phyloP scores from a whole-genome alignment of 2,329 filamentous ascomycete genomes.

The Didymella pinodella region DNA sequence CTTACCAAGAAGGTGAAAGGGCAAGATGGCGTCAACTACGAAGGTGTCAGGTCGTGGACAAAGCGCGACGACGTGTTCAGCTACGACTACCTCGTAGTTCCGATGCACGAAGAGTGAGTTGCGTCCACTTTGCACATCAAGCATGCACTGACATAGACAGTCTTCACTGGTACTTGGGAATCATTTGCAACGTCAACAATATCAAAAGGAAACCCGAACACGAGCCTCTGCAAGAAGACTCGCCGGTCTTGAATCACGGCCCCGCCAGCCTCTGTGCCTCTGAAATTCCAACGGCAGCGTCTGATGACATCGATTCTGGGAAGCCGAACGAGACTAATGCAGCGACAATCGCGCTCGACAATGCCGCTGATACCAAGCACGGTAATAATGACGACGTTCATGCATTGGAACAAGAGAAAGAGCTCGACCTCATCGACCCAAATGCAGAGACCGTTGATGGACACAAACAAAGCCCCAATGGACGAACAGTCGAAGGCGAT shows the following conservation, averaged over 20 bases:
- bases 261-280: neutral
- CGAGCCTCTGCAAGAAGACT: constrained; percentile 7
- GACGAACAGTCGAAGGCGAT: neutral
- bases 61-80: constrained; percentile 81
- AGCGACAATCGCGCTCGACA: neutral
- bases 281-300: neutral
- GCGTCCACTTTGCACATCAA: neutral
- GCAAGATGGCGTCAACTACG: constrained; percentile 74
- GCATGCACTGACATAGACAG: constrained; percentile 15
- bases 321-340: neutral
- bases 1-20: constrained; percentile 66
- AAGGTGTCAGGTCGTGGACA: constrained; percentile 87
- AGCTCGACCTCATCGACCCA: constrained; percentile 33
- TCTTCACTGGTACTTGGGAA: constrained; percentile 89
- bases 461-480: neutral
- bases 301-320: neutral
- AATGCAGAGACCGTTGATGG: constrained; percentile 18
- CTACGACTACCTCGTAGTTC: constrained; percentile 89
- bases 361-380: neutral
- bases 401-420: constrained; percentile 33
- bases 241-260: constrained; percentile 7
- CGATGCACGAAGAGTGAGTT: constrained; percentile 76
- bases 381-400: constrained; percentile 24
- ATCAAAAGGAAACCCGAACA: constrained; percentile 54
- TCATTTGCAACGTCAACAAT: constrained; percentile 86